These are phyloP conservation scores for Hawksworthiomyces lignivorus DNA, from an alignment of 2,329 filamentous ascomycete species.

Conservation along the genomic window DNA sequence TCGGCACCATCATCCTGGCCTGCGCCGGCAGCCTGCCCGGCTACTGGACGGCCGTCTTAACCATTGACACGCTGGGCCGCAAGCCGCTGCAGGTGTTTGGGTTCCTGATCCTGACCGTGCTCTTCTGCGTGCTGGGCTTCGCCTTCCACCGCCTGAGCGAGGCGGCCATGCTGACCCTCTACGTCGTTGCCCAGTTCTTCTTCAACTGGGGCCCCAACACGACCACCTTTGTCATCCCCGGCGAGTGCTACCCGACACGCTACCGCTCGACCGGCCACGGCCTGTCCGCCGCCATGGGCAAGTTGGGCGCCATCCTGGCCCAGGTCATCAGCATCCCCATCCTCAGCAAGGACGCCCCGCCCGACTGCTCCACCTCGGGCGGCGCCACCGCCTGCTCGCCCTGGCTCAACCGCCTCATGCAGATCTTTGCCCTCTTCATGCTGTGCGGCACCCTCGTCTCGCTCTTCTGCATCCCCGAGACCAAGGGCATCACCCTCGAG, in stretches of 20 bases:
- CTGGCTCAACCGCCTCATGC: slow-evolving; percentile 66
- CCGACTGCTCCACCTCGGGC: slow-evolving; percentile 38
- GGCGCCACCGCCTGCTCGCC: slow-evolving; percentile 36
- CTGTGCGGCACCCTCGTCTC: slow-evolving; percentile 60
- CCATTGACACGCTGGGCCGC: slow-evolving; percentile 67
- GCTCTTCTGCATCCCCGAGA: slow-evolving; percentile 64
- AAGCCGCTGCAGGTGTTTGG: slow-evolving; percentile 65
- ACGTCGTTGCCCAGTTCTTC: slow-evolving; percentile 58
- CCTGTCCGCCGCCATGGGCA: slow-evolving; percentile 58
- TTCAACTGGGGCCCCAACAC: slow-evolving; percentile 61
- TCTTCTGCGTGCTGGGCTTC: slow-evolving; percentile 58
- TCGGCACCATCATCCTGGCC: slow-evolving; percentile 70
- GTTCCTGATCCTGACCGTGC: slow-evolving; percentile 51
- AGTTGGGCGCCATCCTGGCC: slow-evolving; percentile 60
- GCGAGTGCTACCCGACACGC: slow-evolving; percentile 57
- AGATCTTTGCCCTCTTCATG: slow-evolving; percentile 78
- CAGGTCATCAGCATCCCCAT: slow-evolving; percentile 59
- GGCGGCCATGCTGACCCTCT: slow-evolving; percentile 48
- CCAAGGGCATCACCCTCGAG: slow-evolving; percentile 66
- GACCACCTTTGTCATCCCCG: slow-evolving; percentile 58
- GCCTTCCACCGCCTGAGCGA: slow-evolving; percentile 42
- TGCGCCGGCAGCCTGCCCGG: slow-evolving; percentile 73
- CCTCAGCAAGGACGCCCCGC: slow-evolving; percentile 46
- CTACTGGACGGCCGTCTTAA: slow-evolving; percentile 69
- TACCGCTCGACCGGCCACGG: slow-evolving; percentile 58